Conservation (phyloP, 177 flowering plant species). For the Vitis hybrid region DNA sequence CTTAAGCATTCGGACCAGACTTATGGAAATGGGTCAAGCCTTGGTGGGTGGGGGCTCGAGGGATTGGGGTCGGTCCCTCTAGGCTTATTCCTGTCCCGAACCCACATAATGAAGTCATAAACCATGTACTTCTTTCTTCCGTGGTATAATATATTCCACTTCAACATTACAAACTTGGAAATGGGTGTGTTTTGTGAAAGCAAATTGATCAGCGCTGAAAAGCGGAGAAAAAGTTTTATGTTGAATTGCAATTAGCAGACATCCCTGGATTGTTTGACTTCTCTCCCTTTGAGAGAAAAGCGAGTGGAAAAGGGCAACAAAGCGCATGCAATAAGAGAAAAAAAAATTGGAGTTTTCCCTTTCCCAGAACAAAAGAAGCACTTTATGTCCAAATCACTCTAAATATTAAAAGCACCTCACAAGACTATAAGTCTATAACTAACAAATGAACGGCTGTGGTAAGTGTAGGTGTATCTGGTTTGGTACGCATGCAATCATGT, state of each 20-base stretch:
- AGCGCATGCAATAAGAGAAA: neutral
- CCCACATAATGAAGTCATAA: too few relatives aligned
- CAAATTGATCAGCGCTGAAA: conserved; percentile 2
- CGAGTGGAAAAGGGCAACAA: neutral
- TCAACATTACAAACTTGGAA: neutral
- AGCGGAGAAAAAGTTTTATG: conserved; percentile 9
- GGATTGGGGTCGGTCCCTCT: too few relatives aligned
- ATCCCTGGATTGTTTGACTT: conserved; percentile 17
- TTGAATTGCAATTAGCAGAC: conserved; percentile 11
- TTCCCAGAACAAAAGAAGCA: neutral
- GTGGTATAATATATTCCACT: neutral
- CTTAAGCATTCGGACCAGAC: too few relatives aligned
- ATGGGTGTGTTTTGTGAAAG: neutral
- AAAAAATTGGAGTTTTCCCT: neutral
- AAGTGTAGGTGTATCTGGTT: too few relatives aligned
- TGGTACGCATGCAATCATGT: too few relatives aligned
- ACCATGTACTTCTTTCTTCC: too few relatives aligned
- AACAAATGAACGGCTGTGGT: too few relatives aligned
- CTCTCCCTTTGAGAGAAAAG: conserved; percentile 13
- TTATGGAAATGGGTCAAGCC: too few relatives aligned
- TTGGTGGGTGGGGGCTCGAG: too few relatives aligned
- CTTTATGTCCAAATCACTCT: neutral
- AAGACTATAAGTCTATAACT: too few relatives aligned
- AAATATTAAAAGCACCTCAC: neutral
- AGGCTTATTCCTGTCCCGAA: too few relatives aligned